A percentile compares a stretch with the other conserved stretches of the same genome.
These are phyloP conservation scores for Lachancea dasiensis DNA, from an alignment of 805 yeast genomes.

Conservation along the genomic window DNA sequence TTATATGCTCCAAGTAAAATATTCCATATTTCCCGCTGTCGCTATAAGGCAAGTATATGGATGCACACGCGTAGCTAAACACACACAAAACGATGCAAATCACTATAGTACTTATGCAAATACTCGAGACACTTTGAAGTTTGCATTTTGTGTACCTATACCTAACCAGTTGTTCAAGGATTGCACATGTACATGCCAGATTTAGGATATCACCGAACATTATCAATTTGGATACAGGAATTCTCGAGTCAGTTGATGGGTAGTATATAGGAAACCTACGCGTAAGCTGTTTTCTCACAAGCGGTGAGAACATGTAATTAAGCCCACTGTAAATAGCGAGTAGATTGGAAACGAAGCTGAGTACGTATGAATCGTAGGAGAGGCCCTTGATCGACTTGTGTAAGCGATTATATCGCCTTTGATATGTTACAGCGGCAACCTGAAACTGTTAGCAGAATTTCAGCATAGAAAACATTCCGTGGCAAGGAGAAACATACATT, in stretches of 20 bases:
- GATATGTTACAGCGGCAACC: constrained; percentile 21
- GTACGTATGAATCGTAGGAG: constrained; percentile 32
- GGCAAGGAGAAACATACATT: no score
- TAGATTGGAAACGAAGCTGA: constrained; percentile 14
- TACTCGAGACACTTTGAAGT: constrained; percentile 35
- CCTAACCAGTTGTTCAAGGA: constrained; percentile 26
- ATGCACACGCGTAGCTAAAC: constrained; percentile 21
- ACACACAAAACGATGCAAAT: constrained; percentile 11
- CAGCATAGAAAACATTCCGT: neutral
- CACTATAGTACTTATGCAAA: constrained; percentile 9
- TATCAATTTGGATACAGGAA: constrained; percentile 23
- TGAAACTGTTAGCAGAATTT: neutral
- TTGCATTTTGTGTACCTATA: constrained; percentile 32
- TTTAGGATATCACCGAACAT: constrained; percentile 18
- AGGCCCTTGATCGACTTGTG: constrained; percentile 35
- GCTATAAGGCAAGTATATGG: constrained; percentile 14
- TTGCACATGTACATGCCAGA: constrained; percentile 11
- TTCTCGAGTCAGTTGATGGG: constrained; percentile 7
- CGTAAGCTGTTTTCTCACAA: constrained; percentile 23
- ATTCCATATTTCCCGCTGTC: constrained; percentile 31
- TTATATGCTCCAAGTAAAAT: constrained; percentile 37
- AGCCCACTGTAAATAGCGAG: constrained; percentile 22
- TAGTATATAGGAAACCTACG: constrained; percentile 35
- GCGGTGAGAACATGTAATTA: constrained; percentile 22
- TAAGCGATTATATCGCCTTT: constrained; percentile 22